Conservation (phyloP, 2,329 filamentous ascomycete genomes). For the Tympanopsis confertula region DNA sequence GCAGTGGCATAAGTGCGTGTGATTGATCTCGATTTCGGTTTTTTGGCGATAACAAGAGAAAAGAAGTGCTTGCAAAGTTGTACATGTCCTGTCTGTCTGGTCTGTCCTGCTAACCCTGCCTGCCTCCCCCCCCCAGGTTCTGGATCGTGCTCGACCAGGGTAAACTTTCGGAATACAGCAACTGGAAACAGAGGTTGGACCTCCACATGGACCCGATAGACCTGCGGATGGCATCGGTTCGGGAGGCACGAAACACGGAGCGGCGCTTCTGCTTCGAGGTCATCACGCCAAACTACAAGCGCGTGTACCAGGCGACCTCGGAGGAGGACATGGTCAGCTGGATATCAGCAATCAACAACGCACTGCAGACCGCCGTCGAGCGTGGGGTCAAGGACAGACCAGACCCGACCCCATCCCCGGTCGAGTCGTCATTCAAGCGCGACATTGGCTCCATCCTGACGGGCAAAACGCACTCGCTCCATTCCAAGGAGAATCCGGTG, state of each 20-base stretch:
- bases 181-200: constrained; percentile 96
- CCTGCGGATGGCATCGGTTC: constrained; percentile 91
- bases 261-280: constrained; percentile 96
- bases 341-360: constrained; percentile 95
- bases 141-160: constrained; percentile 98
- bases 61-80: constrained; percentile 5
- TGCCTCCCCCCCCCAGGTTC: constrained; percentile 61
- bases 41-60: neutral
- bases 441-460: constrained; percentile 90
- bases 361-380: constrained; percentile 89
- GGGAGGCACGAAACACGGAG: constrained; percentile 88
- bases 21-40: constrained; percentile 23
- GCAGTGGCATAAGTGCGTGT: constrained; percentile 99
- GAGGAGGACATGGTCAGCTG: constrained; percentile 97
- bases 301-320: constrained; percentile 93
- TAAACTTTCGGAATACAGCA: constrained; percentile 93
- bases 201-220: constrained; percentile 97
- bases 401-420: constrained; percentile 18
- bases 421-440: constrained; percentile 51
- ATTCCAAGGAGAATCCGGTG: neutral
- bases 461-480: constrained; percentile 53
- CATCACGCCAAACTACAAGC: constrained; percentile 89
- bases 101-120: constrained; percentile 3
- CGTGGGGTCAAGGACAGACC: constrained; percentile 47
- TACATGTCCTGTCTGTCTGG: constrained; percentile 5